These are phyloP conservation scores for Lactarius trivialis DNA, from an alignment of 768 basidiomycete genomes.

Conservation along the genomic window DNA sequence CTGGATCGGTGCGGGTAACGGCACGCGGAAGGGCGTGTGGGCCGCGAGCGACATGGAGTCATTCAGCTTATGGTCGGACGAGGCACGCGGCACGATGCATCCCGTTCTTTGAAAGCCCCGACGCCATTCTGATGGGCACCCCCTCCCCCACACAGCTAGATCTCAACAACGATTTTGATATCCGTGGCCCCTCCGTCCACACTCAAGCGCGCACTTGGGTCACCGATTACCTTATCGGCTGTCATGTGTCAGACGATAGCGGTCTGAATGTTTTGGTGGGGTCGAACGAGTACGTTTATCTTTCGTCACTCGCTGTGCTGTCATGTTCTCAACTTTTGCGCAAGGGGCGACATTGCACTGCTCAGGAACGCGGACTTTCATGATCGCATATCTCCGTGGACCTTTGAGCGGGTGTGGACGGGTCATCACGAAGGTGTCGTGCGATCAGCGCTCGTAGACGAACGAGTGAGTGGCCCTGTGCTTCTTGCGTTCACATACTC, in stretches of 20 bases:
- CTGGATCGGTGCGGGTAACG: slow-evolving; percentile 40
- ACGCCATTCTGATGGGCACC: background rate
- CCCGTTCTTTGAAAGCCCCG: background rate
- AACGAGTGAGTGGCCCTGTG: slow-evolving; percentile 24
- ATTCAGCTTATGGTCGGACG: slow-evolving; percentile 74
- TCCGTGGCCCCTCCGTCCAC: slow-evolving; percentile 59
- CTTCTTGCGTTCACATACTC: background rate
- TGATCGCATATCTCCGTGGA: slow-evolving; percentile 26
- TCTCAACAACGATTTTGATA: slow-evolving; percentile 47
- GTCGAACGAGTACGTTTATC: slow-evolving; percentile 57
- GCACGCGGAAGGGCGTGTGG: slow-evolving; percentile 51
- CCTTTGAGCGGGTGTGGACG: slow-evolving; percentile 28
- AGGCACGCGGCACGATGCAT: slow-evolving; percentile 36
- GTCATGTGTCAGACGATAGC: slow-evolving; percentile 33
- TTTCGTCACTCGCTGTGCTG: background rate
- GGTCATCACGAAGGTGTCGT: slow-evolving; percentile 31
- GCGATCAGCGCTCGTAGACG: slow-evolving; percentile 30
- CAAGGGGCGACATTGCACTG: slow-evolving; percentile 32
- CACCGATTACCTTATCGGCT: slow-evolving; percentile 70
- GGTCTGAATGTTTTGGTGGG: slow-evolving; percentile 57
- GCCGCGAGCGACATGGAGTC: slow-evolving; percentile 94
- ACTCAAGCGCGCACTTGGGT: slow-evolving; percentile 55
- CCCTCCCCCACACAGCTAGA: slow-evolving; percentile 60
- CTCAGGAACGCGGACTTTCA: slow-evolving; percentile 26
- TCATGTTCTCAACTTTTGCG: background rate